These are phyloP conservation scores for Pleurozium schreberi DNA, from an alignment of 225 moss, liverwort and hornwort species.

Conservation along the genomic window DNA sequence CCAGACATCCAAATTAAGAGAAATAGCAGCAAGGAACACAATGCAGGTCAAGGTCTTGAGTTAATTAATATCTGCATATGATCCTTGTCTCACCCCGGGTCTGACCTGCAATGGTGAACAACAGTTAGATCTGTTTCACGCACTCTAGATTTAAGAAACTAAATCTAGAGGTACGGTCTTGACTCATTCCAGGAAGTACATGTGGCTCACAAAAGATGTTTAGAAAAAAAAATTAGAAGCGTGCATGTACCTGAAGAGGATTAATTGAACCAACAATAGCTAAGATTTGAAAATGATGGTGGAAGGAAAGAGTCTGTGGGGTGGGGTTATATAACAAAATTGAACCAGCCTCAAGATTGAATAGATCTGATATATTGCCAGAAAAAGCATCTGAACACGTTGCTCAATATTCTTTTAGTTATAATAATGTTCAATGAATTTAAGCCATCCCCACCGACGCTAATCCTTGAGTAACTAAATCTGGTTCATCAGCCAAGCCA, in stretches of 20 bases:
- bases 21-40: background rate
- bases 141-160: background rate
- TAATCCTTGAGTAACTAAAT: background rate
- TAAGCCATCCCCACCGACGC: background rate
- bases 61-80: conserved; percentile 16
- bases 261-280: background rate
- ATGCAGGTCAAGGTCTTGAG: background rate
- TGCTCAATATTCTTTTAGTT: too few relatives aligned
- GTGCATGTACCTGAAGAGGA: background rate
- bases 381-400: background rate
- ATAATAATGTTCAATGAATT: background rate
- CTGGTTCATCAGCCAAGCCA: conserved; percentile 11
- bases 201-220: background rate
- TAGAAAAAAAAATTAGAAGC: background rate
- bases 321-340: background rate
- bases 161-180: background rate
- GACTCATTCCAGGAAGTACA: background rate
- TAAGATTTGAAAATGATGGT: too few relatives aligned
- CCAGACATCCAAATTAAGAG: background rate
- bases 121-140: background rate
- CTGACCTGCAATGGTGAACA: conserved; percentile 11
- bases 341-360: background rate
- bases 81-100: conserved; percentile 25
- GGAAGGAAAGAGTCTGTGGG: background rate
- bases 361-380: background rate